Percentiles rank a stretch among this genome's conserved stretches.
These are phyloP conservation scores for Juncus inflexus DNA, from an alignment of 176 grass and related monocot species.

Conservation along the genomic window DNA sequence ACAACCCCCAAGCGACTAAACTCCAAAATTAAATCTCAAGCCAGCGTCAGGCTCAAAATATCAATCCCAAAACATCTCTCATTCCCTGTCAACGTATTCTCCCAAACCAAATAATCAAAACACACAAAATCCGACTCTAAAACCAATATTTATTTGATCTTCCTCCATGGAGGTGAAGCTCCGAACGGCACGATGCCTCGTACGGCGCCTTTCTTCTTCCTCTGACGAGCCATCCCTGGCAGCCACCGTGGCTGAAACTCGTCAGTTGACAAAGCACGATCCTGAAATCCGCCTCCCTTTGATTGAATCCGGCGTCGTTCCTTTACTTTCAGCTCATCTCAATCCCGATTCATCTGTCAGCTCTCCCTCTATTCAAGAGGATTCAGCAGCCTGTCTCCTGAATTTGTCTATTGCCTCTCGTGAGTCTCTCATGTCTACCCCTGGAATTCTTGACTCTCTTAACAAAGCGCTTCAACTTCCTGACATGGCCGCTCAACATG, in stretches of 20 bases:
- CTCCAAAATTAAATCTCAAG: conserved; percentile 20
- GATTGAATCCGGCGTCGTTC: conserved; percentile 48
- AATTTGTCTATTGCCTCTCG: conserved; percentile 77
- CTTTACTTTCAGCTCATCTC: conserved; percentile 56
- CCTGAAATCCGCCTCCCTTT: conserved; percentile 53
- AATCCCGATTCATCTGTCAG: neutral
- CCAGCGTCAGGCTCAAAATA: neutral
- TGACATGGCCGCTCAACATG: conserved; percentile 48
- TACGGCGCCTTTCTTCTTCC: conserved; percentile 35
- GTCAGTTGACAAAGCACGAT: conserved; percentile 62
- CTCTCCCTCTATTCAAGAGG: conserved; percentile 34
- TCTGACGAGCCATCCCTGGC: conserved; percentile 28
- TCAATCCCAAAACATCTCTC: neutral
- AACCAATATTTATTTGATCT: neutral
- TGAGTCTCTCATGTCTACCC: conserved; percentile 54
- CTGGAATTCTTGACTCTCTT: conserved; percentile 69
- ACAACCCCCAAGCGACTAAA: neutral
- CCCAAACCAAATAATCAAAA: neutral
- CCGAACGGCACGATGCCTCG: conserved; percentile 52
- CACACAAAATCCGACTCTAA: neutral
- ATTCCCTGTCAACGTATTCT: neutral
- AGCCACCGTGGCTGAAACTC: conserved; percentile 48
- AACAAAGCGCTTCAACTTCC: conserved; percentile 43
- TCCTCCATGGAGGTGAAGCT: conserved; percentile 59
- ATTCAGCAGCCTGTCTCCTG: conserved; percentile 79